Evolutionary conservation across 768 basidiomycete genomes (phyloP), one percentile per base, ranked within the genome.

Genomic region (Phaeolepiota aurea): DNA sequence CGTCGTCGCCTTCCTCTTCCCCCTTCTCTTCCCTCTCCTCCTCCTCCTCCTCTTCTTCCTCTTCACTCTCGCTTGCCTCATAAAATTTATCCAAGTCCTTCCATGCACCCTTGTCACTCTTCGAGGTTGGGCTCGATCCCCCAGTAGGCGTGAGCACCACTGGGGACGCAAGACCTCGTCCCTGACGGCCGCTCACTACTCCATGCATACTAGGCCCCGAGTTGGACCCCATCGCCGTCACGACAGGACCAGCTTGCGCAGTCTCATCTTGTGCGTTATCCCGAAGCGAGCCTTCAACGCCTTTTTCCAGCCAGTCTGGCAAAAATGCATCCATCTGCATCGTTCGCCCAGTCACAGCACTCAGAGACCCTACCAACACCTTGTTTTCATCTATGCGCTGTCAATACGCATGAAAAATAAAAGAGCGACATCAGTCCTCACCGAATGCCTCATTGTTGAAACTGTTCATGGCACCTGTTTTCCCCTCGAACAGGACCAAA

Each of bases 301-400:
- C 91, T 41, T 76, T 69, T 57, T 93, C 89, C 3, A 86, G 69
- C 93, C 93, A 96, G 50, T 89, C 88, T 0, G 89, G 87, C 0
- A 94, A 42, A 44, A 66, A 38, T 21, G 57, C 64, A 43, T 81
- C 77, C 32, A 68, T 62, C 3, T 61, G 65, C 55, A 78, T 66
- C 9, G 65, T 60, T 53, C 69, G 77, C 1, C 76, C 75, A 2
- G 72, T 76, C 28, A 88, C 66, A 13, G 78, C 61, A 7, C 72
- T 74, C 44, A 88, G 61, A 2, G 87, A 79, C 16, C 87, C 91
- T 20, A 93, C 60, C 16, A 66, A 62, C 39, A 64, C 57, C 39
- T 63, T 54, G 34, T 68, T 58, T 36, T 55, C 69, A 69, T 47
- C 33, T 43, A 31, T 31, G 5, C 11, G 25, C n/a, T n/a, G 25